phyloP scores from a whole-genome alignment of 1,284 basidiomycete genomes.

The Coriolopsis trogii region DNA sequence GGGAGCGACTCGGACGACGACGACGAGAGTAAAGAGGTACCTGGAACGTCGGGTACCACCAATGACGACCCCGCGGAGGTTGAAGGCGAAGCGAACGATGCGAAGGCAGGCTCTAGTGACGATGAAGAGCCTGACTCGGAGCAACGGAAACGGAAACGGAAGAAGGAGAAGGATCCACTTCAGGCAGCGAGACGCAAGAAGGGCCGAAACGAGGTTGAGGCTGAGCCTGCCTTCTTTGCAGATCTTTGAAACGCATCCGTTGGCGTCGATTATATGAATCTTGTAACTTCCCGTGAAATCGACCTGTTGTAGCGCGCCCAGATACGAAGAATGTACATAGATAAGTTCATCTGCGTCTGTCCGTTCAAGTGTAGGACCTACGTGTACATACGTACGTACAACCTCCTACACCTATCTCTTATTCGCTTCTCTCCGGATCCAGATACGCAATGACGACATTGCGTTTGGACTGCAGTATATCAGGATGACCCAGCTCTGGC shows the following conservation, averaged over 20 bases:
- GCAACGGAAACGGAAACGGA: constrained; percentile 59
- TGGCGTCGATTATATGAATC: neutral
- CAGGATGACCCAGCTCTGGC: too few species aligned
- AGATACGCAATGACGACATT: too few species aligned
- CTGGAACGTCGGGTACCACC: constrained; percentile 38
- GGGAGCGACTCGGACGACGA: constrained; percentile 31
- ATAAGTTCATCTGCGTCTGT: too few species aligned
- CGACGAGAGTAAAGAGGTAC: constrained; percentile 36
- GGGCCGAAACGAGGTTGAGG: constrained; percentile 56
- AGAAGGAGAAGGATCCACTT: constrained; percentile 53
- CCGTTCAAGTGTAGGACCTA: too few species aligned
- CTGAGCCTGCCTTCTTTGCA: constrained; percentile 70
- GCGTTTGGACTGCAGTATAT: too few species aligned
- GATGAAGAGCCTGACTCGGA: constrained; percentile 40
- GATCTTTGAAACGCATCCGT: constrained; percentile 50
- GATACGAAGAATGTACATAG: too few species aligned
- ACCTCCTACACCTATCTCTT: too few species aligned
- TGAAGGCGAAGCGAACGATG: constrained; percentile 37
- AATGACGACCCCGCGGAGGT: constrained; percentile 43
- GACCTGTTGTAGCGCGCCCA: too few species aligned
- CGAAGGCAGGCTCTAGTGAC: constrained; percentile 35
- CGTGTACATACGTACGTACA: too few species aligned
- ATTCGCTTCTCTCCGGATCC: too few species aligned
- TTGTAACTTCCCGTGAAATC: too few species aligned
- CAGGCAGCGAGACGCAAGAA: constrained; percentile 53